Evolutionary conservation across 345 rosid genomes (phyloP).

Genomic region (Diplotaxis tenuifolia): DNA sequence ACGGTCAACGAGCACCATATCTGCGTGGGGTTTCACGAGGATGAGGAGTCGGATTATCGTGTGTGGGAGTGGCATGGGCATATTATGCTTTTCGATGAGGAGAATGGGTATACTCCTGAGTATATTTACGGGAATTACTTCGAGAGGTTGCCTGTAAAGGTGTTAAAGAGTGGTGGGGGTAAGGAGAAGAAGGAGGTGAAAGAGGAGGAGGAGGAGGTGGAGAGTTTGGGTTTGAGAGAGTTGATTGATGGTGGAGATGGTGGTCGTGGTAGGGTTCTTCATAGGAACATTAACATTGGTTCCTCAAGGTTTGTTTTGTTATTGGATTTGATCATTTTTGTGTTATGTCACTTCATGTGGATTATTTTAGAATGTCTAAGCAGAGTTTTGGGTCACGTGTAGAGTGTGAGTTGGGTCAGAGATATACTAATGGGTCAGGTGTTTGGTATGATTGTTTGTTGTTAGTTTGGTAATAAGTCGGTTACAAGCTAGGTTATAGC

Average conservation of each 20-base stretch:
- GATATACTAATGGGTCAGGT: not conserved
- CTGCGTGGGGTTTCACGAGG: slow-evolving; percentile 85
- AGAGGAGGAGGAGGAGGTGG: slow-evolving; percentile 48
- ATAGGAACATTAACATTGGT: slow-evolving; percentile 60
- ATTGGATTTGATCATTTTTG: not conserved
- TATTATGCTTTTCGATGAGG: slow-evolving; percentile 87
- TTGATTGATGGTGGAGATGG: slow-evolving; percentile 70
- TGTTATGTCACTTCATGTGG: not conserved
- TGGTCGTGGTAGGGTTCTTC: slow-evolving; percentile 70
- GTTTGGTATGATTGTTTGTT: not conserved
- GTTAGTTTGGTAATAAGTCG: slow-evolving; percentile 1
- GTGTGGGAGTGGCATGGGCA: slow-evolving; percentile 99
- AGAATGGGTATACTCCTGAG: slow-evolving; percentile 83
- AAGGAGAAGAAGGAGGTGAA: slow-evolving; percentile 42
- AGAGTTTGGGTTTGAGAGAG: slow-evolving; percentile 76
- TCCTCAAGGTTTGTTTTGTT: slow-evolving; percentile 54
- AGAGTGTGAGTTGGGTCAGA: not conserved
- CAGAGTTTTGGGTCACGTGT: not conserved
- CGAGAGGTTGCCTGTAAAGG: slow-evolving; percentile 67
- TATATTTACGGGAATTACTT: slow-evolving; percentile 96
- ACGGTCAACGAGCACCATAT: slow-evolving; percentile 85
- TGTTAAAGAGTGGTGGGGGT: slow-evolving; percentile 5
- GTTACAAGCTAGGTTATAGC: not conserved
- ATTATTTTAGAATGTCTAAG: no score
- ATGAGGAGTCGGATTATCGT: slow-evolving; percentile 76